Percentiles rank a stretch among this genome's conserved stretches.
Evolutionary conservation across 805 yeast genomes (phyloP).

Genomic region (Blastobotrys parvus): DNA sequence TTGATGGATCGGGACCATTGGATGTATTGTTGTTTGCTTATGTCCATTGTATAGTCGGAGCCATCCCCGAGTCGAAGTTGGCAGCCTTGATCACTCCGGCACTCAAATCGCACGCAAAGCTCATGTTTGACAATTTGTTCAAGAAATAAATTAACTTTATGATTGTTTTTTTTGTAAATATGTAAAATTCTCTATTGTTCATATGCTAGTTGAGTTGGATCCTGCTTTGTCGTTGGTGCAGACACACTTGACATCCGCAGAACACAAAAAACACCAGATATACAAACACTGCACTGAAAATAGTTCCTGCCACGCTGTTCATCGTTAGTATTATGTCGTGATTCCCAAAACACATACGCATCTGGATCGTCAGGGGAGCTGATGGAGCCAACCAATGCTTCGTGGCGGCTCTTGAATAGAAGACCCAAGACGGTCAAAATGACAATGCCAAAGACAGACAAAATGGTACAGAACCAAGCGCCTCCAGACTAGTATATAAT

Average conservation of each 20-base stretch:
- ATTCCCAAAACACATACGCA: slow-evolving; percentile 39
- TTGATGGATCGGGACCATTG: neutral
- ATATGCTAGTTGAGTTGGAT: slow-evolving; percentile 44
- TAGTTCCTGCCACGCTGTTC: slow-evolving; percentile 71
- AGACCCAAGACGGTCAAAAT: slow-evolving; percentile 79
- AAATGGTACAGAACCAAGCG: slow-evolving; percentile 92
- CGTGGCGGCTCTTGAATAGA: slow-evolving; percentile 72
- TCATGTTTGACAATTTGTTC: slow-evolving; percentile 4
- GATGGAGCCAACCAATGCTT: slow-evolving; percentile 86
- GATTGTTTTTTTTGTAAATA: neutral
- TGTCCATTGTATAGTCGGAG: slow-evolving; percentile 11
- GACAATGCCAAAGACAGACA: slow-evolving; percentile 87
- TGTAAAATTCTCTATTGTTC: neutral
- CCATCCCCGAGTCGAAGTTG: slow-evolving; percentile 14
- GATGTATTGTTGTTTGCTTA: slow-evolving; percentile 3
- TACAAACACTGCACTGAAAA: slow-evolving; percentile 81
- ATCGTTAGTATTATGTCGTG: neutral
- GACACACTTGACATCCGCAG: slow-evolving; percentile 81
- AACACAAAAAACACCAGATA: slow-evolving; percentile 73
- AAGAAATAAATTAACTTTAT: neutral
- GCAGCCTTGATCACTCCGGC: slow-evolving; percentile 15
- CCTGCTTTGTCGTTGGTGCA: slow-evolving; percentile 53
- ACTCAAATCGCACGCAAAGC: slow-evolving; percentile 13
- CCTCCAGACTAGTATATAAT: slow-evolving; percentile 47
- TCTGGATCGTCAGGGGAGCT: slow-evolving; percentile 89